phyloP scores from a whole-genome alignment of 192 early-diverging fungal species.

The Umbelopsis ramanniana region DNA sequence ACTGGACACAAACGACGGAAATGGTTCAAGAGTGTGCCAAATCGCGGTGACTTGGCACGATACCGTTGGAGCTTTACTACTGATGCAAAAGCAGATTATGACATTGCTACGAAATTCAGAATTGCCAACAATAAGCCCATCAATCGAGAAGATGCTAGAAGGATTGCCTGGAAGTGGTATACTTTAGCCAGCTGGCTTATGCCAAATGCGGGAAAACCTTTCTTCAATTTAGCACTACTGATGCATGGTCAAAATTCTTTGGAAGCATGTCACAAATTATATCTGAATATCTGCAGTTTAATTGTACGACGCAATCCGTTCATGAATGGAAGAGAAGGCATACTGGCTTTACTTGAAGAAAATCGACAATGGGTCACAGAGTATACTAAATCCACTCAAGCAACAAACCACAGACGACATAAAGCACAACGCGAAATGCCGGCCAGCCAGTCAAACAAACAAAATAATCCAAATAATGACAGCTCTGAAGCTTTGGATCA shows the following conservation, averaged over 20 bases:
- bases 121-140: slow-evolving; percentile 39
- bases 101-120: slow-evolving; percentile 33
- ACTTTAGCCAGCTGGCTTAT: slow-evolving; percentile 26
- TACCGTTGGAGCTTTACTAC: slow-evolving; percentile 53
- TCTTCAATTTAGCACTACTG: slow-evolving; percentile 55
- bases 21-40: slow-evolving; percentile 54
- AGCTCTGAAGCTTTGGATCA: background rate
- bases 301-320: slow-evolving; percentile 54
- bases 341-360: slow-evolving; percentile 51
- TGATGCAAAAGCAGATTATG: slow-evolving; percentile 29
- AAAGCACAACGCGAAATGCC: background rate
- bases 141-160: slow-evolving; percentile 37
- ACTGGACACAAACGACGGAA: slow-evolving; percentile 32
- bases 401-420: background rate
- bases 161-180: slow-evolving; percentile 47
- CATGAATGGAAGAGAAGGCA: slow-evolving; percentile 54
- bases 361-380: slow-evolving; percentile 47
- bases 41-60: slow-evolving; percentile 55
- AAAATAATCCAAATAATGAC: slow-evolving; percentile 27
- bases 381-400: background rate
- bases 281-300: slow-evolving; percentile 40
- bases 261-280: slow-evolving; percentile 41
- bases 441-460: background rate
- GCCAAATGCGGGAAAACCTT: slow-evolving; percentile 48
- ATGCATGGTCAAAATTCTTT: slow-evolving; percentile 41